These are phyloP conservation scores for Saccharomyces hybrid DNA, from an alignment of 1,139 yeast species.

Conservation along the genomic window DNA sequence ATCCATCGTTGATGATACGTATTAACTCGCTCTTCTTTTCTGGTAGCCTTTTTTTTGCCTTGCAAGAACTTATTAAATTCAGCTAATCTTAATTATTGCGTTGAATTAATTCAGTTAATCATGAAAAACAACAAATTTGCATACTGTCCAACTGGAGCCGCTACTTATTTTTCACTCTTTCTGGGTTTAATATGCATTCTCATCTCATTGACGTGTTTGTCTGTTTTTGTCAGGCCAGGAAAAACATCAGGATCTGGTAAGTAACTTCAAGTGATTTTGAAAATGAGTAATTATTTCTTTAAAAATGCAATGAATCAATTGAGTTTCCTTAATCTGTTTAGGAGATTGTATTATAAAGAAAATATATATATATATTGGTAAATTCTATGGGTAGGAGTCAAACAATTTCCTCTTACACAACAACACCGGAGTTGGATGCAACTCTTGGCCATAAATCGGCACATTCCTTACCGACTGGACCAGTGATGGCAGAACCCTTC, in stretches of 20 bases:
- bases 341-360: not conserved
- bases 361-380: not conserved
- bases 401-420: slow-evolving; percentile 61
- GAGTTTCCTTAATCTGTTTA: not conserved
- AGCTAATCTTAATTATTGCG: not conserved
- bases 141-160: not conserved
- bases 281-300: not conserved
- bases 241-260: no score
- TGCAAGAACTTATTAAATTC: not conserved
- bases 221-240: not conserved
- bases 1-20: slow-evolving; percentile 18
- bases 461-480: slow-evolving; percentile 99
- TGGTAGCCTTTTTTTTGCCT: not conserved
- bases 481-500: slow-evolving; percentile 99
- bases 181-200: not conserved
- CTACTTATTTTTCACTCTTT: not conserved
- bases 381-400: not conserved
- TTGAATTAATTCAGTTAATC: not conserved
- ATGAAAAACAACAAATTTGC: not conserved
- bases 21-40: not conserved
- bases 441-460: slow-evolving; percentile 99
- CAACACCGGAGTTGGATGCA: slow-evolving; percentile 99
- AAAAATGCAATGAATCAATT: not conserved
- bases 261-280: not conserved
- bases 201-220: not conserved